Conservation (phyloP, 2,329 filamentous ascomycete species). For the Dichotomopilus funicola region DNA sequence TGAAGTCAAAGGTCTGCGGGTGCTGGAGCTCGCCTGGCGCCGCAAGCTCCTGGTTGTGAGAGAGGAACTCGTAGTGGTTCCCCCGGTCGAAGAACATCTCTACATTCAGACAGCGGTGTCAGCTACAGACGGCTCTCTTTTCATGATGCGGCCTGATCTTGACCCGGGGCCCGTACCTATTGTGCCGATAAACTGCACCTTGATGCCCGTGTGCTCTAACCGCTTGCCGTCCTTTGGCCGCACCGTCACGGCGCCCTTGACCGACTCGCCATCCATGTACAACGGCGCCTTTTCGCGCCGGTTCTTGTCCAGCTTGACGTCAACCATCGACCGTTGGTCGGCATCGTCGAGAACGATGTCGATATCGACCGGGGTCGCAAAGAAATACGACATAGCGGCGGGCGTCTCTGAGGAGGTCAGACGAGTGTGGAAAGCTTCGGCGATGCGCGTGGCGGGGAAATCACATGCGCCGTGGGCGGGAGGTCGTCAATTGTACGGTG, state of each 20-base stretch:
- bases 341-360: conserved; percentile 95
- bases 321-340: conserved; percentile 90
- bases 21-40: conserved; percentile 97
- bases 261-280: conserved; percentile 96
- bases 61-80: conserved; percentile 99
- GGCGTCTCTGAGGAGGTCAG: neutral
- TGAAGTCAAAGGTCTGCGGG: conserved; percentile 97
- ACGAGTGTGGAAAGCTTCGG: no score
- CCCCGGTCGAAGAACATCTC: conserved; percentile 99
- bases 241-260: conserved; percentile 92
- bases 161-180: conserved; percentile 58
- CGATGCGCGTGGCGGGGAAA: neutral
- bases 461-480: conserved; percentile 1
- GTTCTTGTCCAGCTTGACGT: conserved; percentile 98
- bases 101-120: conserved; percentile 30
- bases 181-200: conserved; percentile 98
- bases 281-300: conserved; percentile 92
- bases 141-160: neutral
- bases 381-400: conserved; percentile 77
- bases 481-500: neutral
- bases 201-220: conserved; percentile 96
- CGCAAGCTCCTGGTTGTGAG: conserved; percentile 90
- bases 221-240: conserved; percentile 97
- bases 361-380: conserved; percentile 97
- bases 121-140: neutral